phyloP scores from a whole-genome alignment of 2,329 filamentous ascomycete genomes.

The Allantophomopsis lycopodina region DNA sequence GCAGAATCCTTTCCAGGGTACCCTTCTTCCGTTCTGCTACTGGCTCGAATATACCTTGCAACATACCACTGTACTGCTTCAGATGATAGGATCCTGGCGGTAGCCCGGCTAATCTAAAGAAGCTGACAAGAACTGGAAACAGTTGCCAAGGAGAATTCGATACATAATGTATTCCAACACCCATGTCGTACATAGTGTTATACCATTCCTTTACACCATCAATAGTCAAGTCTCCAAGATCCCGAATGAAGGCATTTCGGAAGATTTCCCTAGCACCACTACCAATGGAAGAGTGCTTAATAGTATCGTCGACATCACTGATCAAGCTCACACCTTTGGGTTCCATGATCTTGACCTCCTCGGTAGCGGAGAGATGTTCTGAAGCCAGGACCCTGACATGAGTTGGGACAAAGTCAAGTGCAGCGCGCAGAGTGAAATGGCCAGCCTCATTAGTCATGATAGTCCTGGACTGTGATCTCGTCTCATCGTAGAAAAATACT shows the following conservation, averaged over 20 bases:
- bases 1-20: conserved; percentile 70
- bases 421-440: conserved; percentile 70
- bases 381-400: conserved; percentile 79
- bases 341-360: conserved; percentile 65
- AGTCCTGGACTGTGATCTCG: conserved; percentile 69
- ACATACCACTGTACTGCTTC: conserved; percentile 93
- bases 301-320: conserved; percentile 94
- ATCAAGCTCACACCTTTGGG: conserved; percentile 78
- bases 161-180: conserved; percentile 87
- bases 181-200: conserved; percentile 57
- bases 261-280: conserved; percentile 88
- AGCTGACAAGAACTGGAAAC: conserved; percentile 77
- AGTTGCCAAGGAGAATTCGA: conserved; percentile 99
- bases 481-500: conserved; percentile 87
- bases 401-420: conserved; percentile 81
- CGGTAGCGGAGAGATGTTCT: conserved; percentile 69
- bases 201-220: conserved; percentile 91
- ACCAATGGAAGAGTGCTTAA: conserved; percentile 88
- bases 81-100: conserved; percentile 85
- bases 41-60: conserved; percentile 96
- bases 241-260: conserved; percentile 85
- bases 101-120: conserved; percentile 67
- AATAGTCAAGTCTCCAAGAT: conserved; percentile 67
- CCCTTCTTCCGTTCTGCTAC: conserved; percentile 90
- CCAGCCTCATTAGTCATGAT: conserved; percentile 78